These are phyloP conservation scores for Fusarium sulawesiense DNA, from an alignment of 2,329 filamentous ascomycete genomes.

Conservation along the genomic window DNA sequence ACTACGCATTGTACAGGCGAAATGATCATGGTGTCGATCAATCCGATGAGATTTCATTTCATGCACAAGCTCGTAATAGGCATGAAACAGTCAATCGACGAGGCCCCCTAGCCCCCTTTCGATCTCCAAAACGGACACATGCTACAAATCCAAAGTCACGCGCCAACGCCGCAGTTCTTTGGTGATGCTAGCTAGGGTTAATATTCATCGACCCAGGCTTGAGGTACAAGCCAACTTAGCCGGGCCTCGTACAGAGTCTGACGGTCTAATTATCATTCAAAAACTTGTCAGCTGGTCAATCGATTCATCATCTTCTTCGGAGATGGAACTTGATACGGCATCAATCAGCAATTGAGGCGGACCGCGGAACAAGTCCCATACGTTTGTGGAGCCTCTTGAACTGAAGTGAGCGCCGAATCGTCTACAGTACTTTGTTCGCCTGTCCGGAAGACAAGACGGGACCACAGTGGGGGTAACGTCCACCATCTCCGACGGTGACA, in stretches of 20 bases:
- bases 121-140: conserved; percentile 28
- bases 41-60: conserved; percentile 12
- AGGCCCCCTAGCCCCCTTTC: conserved; percentile 3
- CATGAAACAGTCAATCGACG: background rate
- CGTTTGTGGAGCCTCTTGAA: conserved; percentile 23
- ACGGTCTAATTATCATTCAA: background rate
- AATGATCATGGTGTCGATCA: conserved; percentile 25
- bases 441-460: conserved; percentile 10
- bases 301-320: conserved; percentile 20
- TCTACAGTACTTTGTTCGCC: conserved; percentile 13
- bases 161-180: conserved; percentile 24
- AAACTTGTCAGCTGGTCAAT: conserved; percentile 6
- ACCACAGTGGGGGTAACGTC: conserved; percentile 40
- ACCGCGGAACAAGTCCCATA: conserved; percentile 25
- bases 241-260: background rate
- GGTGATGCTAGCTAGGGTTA: background rate
- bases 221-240: background rate
- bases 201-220: conserved; percentile 1
- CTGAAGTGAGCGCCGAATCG: conserved; percentile 25
- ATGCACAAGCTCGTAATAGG: conserved; percentile 24
- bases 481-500: conserved; percentile 41
- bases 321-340: conserved; percentile 38
- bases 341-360: conserved; percentile 35
- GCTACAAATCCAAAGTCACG: conserved; percentile 18
- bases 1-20: background rate